Conservation (phyloP, 176 grass and related monocot genomes). For the Stipa capillata region DNA sequence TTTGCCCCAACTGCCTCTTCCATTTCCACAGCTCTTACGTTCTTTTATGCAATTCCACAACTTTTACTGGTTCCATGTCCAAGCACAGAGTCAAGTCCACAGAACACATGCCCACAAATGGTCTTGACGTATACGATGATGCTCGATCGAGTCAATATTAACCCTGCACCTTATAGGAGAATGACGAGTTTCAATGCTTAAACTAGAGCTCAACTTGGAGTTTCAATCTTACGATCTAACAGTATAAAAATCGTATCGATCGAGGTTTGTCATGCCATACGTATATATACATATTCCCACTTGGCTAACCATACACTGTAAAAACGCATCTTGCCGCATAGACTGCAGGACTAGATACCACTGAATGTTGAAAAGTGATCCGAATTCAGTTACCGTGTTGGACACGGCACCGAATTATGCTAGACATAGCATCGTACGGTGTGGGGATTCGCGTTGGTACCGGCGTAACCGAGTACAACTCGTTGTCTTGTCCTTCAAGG, state of each 20-base stretch:
- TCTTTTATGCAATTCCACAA: not conserved
- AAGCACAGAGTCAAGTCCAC: slow-evolving; percentile 20
- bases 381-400: too few relatives aligned
- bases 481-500: too few relatives aligned
- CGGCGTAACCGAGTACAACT: too few relatives aligned
- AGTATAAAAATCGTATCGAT: not conserved
- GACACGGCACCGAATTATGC: too few relatives aligned
- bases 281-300: not conserved
- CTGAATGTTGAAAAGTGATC: too few relatives aligned
- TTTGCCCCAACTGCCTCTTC: not conserved
- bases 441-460: too few relatives aligned
- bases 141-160: slow-evolving; percentile 10
- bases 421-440: too few relatives aligned
- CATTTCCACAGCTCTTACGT: slow-evolving; percentile 20
- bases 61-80: slow-evolving; percentile 21
- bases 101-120: slow-evolving; percentile 16
- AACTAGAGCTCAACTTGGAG: not conserved
- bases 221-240: not conserved
- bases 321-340: not conserved
- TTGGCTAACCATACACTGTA: slow-evolving; percentile 13
- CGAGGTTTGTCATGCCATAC: not conserved
- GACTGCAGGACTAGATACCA: not conserved
- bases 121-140: slow-evolving; percentile 28
- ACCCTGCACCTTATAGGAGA: not conserved
- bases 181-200: not conserved